phyloP scores from a whole-genome alignment of 495 filamentous ascomycete species.

The Letharia lupina region DNA sequence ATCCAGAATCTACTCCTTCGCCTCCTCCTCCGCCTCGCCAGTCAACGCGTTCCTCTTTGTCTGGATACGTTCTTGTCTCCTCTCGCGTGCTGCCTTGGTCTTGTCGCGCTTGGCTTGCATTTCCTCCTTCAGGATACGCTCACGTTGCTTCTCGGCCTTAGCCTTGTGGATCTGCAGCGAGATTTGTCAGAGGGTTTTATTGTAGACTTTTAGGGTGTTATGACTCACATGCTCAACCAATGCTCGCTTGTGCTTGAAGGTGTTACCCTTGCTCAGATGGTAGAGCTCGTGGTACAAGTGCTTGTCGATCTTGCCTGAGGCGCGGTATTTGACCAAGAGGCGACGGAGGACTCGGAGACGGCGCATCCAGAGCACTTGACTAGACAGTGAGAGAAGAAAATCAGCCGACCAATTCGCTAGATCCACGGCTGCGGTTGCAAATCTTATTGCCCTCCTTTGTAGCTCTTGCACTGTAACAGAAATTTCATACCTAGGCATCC shows the following conservation, averaged over 20 bases:
- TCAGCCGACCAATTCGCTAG: conserved; percentile 1
- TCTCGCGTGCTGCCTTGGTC: conserved; percentile 98
- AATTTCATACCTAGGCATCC: conserved; percentile 85
- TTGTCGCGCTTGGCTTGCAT: conserved; percentile 99
- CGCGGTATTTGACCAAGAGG: conserved; percentile 98
- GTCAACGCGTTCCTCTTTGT: conserved; percentile 81
- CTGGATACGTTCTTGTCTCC: conserved; percentile 77
- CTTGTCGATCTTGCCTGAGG: conserved; percentile 99
- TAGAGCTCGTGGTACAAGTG: conserved; percentile 99
- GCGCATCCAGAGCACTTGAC: conserved; percentile 98
- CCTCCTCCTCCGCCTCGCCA: conserved; percentile 60
- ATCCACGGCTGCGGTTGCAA: background rate
- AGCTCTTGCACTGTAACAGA: conserved; percentile 4
- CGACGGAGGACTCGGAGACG: conserved; percentile 97
- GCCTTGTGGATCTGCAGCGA: conserved; percentile 85
- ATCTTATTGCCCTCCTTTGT: background rate
- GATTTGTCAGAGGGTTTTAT: background rate
- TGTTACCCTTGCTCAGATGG: conserved; percentile 99
- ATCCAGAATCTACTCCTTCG: conserved; percentile 21
- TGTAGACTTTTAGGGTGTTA: background rate
- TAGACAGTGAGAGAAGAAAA: conserved; percentile 26
- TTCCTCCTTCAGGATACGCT: conserved; percentile 91
- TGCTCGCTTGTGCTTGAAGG: conserved; percentile 99
- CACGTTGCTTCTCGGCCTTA: conserved; percentile 97
- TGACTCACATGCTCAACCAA: conserved; percentile 98